A percentile compares a stretch with the other conserved stretches of the same genome.
These are phyloP conservation scores for Penicillium hesseltinei DNA, from an alignment of 2,329 filamentous ascomycete species.

Conservation along the genomic window DNA sequence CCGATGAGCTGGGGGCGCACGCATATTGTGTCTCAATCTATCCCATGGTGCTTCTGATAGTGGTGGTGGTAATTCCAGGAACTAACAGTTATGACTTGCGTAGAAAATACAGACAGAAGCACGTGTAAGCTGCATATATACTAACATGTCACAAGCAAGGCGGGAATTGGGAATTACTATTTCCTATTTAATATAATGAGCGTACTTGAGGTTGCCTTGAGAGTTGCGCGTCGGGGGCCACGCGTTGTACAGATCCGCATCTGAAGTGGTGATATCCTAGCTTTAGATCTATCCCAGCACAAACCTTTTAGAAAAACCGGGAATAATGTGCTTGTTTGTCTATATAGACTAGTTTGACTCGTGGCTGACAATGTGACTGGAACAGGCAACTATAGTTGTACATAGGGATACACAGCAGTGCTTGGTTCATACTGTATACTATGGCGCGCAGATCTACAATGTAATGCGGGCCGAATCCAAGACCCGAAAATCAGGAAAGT, in stretches of 20 bases:
- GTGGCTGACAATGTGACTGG: not conserved
- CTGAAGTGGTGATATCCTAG: not conserved
- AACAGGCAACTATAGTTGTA: not conserved
- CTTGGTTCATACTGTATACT: not conserved
- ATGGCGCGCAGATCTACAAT: not conserved
- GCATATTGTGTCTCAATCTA: not conserved
- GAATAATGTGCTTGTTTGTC: not conserved
- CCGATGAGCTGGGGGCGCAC: not conserved
- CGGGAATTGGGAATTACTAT: not conserved
- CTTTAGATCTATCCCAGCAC: not conserved
- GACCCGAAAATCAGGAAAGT: not conserved
- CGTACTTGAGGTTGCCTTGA: not conserved
- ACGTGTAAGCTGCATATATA: constrained; percentile 7
- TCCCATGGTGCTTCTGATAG: not conserved
- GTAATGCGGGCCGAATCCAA: not conserved
- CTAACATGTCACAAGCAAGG: constrained; percentile 9
- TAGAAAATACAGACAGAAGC: constrained; percentile 6
- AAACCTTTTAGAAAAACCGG: not conserved
- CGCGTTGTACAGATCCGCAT: constrained; percentile 12
- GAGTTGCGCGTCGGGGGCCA: constrained; percentile 14
- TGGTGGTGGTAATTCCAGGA: not conserved
- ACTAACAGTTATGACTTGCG: constrained; percentile 8
- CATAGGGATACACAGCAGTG: not conserved
- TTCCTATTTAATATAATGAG: not conserved
- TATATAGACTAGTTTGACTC: not conserved